A percentile compares a stretch with the other conserved stretches of the same genome.
Evolutionary conservation across 2,329 filamentous ascomycete genomes (phyloP).

Genomic region (Fusarium sp.): DNA sequence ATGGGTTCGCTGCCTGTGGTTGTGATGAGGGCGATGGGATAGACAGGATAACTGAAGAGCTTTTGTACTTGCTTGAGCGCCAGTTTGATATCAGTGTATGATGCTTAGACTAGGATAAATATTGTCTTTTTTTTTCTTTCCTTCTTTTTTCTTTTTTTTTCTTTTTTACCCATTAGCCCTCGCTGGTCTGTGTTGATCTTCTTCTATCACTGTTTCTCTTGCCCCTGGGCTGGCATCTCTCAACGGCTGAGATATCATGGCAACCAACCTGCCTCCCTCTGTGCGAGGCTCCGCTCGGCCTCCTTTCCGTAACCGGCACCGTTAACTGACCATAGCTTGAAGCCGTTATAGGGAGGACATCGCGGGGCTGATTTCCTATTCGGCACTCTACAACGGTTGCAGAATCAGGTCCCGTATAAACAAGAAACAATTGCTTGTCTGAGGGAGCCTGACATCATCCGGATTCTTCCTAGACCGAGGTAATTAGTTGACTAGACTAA

Average conservation of each 20-base stretch:
- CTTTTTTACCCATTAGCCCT: background rate
- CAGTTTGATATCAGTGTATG: background rate
- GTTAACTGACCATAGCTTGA: slow-evolving; percentile 10
- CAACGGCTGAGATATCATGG: background rate
- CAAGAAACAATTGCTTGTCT: background rate
- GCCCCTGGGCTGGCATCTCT: background rate
- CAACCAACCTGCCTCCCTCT: background rate
- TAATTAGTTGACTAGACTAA: background rate
- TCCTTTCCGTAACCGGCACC: slow-evolving; percentile 10
- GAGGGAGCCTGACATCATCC: slow-evolving; percentile 20
- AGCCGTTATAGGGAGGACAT: background rate
- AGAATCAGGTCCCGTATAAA: slow-evolving; percentile 15
- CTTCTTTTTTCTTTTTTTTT: background rate
- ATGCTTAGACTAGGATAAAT: no score
- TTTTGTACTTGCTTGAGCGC: no score
- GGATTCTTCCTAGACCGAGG: slow-evolving; percentile 16
- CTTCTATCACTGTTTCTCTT: no score
- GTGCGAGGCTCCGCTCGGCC: slow-evolving; percentile 3
- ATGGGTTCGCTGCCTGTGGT: slow-evolving; percentile 24
- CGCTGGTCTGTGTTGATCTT: no score
- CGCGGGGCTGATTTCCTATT: background rate
- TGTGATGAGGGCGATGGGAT: slow-evolving; percentile 17
- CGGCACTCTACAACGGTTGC: slow-evolving; percentile 3
- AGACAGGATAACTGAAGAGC: background rate
- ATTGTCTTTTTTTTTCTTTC: background rate